phyloP scores from a whole-genome alignment of 192 early-diverging fungal species.

The Paraglomus brasilianum region DNA sequence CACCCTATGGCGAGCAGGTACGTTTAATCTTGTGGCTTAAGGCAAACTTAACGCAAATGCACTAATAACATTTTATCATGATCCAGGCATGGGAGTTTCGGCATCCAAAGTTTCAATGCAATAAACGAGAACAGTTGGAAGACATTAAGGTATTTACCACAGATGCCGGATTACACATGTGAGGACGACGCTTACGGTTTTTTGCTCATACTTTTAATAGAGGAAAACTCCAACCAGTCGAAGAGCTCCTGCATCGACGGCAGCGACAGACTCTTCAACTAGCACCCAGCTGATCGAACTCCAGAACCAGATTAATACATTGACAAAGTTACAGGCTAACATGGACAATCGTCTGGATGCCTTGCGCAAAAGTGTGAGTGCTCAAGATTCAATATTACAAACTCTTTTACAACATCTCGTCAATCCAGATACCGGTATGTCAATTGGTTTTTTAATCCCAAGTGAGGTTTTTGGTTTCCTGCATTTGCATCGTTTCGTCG shows the following conservation, averaged over 20 bases:
- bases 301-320: conserved; percentile 41
- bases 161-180: neutral
- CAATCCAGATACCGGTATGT: conserved; percentile 39
- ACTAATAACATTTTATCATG: neutral
- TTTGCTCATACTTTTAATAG: conserved; percentile 21
- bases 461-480: neutral
- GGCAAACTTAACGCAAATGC: neutral
- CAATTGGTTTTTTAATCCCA: neutral
- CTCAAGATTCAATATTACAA: conserved; percentile 51
- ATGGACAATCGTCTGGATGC: conserved; percentile 42
- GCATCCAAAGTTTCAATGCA: conserved; percentile 65
- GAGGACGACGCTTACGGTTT: too few species aligned
- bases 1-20: conserved; percentile 59
- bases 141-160: conserved; percentile 48
- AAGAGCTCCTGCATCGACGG: neutral
- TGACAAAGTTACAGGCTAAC: conserved; percentile 41
- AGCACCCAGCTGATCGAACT: conserved; percentile 35
- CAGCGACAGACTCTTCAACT: neutral
- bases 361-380: conserved; percentile 39
- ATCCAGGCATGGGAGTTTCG: conserved; percentile 65
- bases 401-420: conserved; percentile 42
- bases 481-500: conserved; percentile 4
- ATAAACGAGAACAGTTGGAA: conserved; percentile 54
- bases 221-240: conserved; percentile 43
- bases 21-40: too few species aligned